phyloP scores from a whole-genome alignment of 108 stramenopile genomes.

The Thalassiosira profunda region DNA sequence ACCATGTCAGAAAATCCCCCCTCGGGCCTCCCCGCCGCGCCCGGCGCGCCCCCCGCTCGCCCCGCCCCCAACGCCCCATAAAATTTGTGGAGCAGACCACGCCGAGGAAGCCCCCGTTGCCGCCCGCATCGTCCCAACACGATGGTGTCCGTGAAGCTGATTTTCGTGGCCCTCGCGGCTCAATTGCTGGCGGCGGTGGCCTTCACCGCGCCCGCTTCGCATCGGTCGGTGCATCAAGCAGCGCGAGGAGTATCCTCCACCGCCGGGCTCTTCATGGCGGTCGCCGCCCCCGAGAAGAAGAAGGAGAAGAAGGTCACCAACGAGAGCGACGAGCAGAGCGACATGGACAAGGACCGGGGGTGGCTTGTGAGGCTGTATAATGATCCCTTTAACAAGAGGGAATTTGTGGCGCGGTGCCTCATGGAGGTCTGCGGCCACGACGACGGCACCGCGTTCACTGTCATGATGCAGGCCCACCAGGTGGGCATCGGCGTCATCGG shows the following conservation, averaged over 20 bases:
- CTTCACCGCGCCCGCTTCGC: too few species aligned
- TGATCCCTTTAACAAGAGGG: slow-evolving; percentile 82
- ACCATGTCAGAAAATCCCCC: too few species aligned
- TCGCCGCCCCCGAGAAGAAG: slow-evolving; percentile 14
- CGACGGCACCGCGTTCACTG: slow-evolving; percentile 59
- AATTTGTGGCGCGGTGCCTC: slow-evolving; percentile 75
- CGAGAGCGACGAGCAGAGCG: slow-evolving; percentile 1
- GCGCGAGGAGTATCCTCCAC: too few species aligned
- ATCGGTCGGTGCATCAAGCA: slow-evolving; percentile 10
- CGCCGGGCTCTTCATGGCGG: neutral
- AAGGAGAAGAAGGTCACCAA: slow-evolving; percentile 2
- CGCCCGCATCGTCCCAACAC: too few species aligned
- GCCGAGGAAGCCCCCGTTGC: too few species aligned
- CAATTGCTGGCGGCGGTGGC: too few species aligned
- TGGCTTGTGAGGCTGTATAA: slow-evolving; percentile 78
- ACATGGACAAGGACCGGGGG: slow-evolving; percentile 18
- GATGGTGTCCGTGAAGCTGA: too few species aligned
- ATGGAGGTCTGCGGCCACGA: slow-evolving; percentile 55
- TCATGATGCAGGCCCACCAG: slow-evolving; percentile 85
- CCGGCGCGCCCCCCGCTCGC: too few species aligned
- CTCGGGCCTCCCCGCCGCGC: too few species aligned
- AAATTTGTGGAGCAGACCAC: too few species aligned
- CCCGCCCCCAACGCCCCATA: too few species aligned
- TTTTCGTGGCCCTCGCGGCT: too few species aligned
- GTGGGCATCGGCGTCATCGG: slow-evolving; percentile 69